Percentiles rank a stretch among this genome's conserved stretches.
Evolutionary conservation across 2,329 filamentous ascomycete species (phyloP).

Genomic region (Scleromitrula shiraiana): DNA sequence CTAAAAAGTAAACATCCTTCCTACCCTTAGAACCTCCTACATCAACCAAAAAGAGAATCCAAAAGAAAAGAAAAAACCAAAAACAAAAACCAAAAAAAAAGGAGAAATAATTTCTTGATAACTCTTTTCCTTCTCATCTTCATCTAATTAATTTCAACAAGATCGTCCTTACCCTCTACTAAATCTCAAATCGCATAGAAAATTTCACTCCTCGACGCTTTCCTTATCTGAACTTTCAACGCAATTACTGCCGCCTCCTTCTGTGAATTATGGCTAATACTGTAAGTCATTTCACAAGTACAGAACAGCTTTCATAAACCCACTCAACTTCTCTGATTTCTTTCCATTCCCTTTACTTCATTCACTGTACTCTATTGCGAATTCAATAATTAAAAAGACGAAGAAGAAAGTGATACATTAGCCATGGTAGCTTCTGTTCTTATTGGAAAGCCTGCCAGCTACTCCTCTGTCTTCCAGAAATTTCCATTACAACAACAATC

Average conservation of each 20-base stretch:
- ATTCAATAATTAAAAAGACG: too few relatives aligned
- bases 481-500: background rate
- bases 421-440: background rate
- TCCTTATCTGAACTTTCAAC: constrained; percentile 4
- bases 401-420: background rate
- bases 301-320: too few relatives aligned
- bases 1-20: background rate
- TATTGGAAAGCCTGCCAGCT: background rate
- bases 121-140: background rate
- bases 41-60: background rate
- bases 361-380: too few relatives aligned
- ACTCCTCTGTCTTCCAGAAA: background rate
- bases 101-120: background rate
- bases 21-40: background rate
- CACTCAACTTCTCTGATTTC: too few relatives aligned
- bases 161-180: background rate
- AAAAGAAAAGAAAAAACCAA: background rate
- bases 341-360: background rate
- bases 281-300: constrained; percentile 3
- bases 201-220: constrained; percentile 2
- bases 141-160: constrained; percentile 1
- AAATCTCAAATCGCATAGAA: background rate
- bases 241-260: background rate
- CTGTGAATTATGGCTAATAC: constrained; percentile 10
- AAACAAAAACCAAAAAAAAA: background rate